Percentiles rank a stretch among this genome's conserved stretches.
Conservation (phyloP, 78 protist species). For the Chrysochromulina tobinii region DNA sequence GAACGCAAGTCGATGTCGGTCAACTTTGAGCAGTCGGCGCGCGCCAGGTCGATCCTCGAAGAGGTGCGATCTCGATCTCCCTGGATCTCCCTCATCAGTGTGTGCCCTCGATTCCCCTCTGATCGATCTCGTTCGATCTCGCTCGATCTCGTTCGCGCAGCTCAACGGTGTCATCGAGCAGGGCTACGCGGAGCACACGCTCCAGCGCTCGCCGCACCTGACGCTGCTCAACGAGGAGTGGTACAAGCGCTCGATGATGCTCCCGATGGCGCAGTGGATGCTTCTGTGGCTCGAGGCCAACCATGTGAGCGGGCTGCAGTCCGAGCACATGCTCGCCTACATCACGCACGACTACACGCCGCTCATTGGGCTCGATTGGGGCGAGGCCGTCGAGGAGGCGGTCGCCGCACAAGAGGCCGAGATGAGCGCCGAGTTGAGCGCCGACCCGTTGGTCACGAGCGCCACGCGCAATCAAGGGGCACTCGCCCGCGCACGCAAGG, state of each 20-base stretch:
- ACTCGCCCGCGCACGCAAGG: too few species aligned
- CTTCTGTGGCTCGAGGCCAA: conserved; percentile 35
- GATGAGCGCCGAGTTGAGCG: too few species aligned
- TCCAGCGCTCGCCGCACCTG: conserved; percentile 53
- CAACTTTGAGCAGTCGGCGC: background rate
- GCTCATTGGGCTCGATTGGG: background rate
- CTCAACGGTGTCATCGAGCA: background rate
- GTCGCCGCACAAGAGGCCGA: background rate
- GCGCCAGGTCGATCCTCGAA: background rate
- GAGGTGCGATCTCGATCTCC: too few species aligned
- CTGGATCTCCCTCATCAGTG: too few species aligned
- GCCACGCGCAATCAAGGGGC: background rate
- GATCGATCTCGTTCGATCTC: too few species aligned
- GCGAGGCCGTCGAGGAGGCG: background rate
- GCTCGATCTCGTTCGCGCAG: too few species aligned
- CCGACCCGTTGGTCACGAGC: background rate
- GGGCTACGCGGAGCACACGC: conserved; percentile 19
- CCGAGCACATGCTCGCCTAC: background rate
- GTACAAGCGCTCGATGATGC: conserved; percentile 33
- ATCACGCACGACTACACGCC: background rate
- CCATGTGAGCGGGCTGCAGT: background rate
- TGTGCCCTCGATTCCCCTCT: too few species aligned
- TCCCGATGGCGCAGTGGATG: conserved; percentile 45
- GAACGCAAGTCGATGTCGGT: background rate
- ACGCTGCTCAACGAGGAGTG: conserved; percentile 40